Evolutionary conservation across 768 basidiomycete species (phyloP), one percentile per base, ranked within the genome.

Genomic region (Tricholoma saponaceum): DNA sequence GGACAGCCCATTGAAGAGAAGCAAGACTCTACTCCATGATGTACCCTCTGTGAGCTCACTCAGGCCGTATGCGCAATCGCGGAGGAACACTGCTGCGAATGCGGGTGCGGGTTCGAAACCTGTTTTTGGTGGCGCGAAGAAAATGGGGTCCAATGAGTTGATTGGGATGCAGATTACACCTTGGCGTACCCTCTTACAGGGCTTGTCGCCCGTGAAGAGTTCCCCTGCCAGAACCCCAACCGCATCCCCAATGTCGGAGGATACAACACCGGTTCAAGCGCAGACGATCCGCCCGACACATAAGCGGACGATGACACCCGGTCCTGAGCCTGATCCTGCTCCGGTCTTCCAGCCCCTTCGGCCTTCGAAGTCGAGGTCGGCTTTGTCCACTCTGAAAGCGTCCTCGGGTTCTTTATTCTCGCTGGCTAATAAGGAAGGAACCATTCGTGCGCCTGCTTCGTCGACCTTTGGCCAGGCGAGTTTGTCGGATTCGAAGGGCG

Each of bases 131-230:
- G n/a, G n/a, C 1, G 9, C 16, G 13, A 16, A 51, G 2, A 37
- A 28, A 18, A 9, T 28, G 2, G 28, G 51, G 3, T 32, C 39
- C 1, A 25, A 49, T 9, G 52, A 57, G 14, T 16, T 69, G 39
- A 70, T 84, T 7, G 83, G 81, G 0, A 79, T 81, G 65, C 83
- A 79, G 56, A 89, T 89, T 51, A 78, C 81, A 0, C 86, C 87
- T 0, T 89, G 85, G 86, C 72, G 81, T 0, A 74, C 74, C 6
- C 68, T 85, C 6, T 47, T 72, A 18, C 66, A 71, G 49, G 62
- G 63, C 1, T 46, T 74, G 1, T 73, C 59, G 14, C 70, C 62
- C 22, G 58, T 66, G 56, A 76, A 62, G 66, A 72, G 68, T 1
- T 55, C 64, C 16, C 60, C 68, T 3, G 62, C 57, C n/a, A 57